Evolutionary conservation across 495 filamentous ascomycete species (phyloP), one percentile per base, ranked within the genome.

Genomic region (Bryoglossum gracile): DNA sequence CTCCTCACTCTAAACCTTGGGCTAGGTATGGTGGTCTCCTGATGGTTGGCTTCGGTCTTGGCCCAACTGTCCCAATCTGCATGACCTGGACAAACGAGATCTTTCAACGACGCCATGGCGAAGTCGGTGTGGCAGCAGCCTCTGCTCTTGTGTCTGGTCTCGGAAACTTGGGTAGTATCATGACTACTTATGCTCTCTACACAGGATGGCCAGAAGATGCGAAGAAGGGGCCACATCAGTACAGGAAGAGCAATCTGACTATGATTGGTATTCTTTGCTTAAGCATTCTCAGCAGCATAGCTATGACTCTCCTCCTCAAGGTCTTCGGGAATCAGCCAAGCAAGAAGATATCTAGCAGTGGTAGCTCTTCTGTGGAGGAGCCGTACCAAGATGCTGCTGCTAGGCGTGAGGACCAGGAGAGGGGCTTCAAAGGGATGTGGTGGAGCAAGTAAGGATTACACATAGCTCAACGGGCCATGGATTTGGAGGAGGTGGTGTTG

Each of bases 81-180:
- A 95, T 94, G 88, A 83, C 88, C 47, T 94, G 89, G 89, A 89
- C 89, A 5, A 84, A 78, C 50, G 86, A 94, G 64, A 84, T 94
- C 50, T 95, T 95, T 71, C 89, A 95, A 63, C 78, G 73, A 16
- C 83, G 89, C 3, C 88, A 95, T 58, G 85, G 89, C 24, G 89
- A 95, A 65, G 87, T 95, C 26, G 89, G 89, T 44, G 89, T 94
- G 3, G 89, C 89, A n/a, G 84, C 89, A 33, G 88, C 89, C 1
- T 81, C 83, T 1, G 89, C 89, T 2, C 69, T 94, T 3, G 89
- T 95, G 10, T 90, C 85, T 0, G 89, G 89, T 0, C 74, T 89
- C 37, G 89, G 89, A 0, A 95, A 95, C 56, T 67, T 90, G 22
- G 89, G 89, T 34, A 84, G 79, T 53, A 87, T 95, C 42, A 70